A percentile compares a stretch with the other conserved stretches of the same genome.
These are phyloP conservation scores for Beauveria sp. DNA, from an alignment of 2,329 filamentous ascomycete genomes.

Conservation along the genomic window DNA sequence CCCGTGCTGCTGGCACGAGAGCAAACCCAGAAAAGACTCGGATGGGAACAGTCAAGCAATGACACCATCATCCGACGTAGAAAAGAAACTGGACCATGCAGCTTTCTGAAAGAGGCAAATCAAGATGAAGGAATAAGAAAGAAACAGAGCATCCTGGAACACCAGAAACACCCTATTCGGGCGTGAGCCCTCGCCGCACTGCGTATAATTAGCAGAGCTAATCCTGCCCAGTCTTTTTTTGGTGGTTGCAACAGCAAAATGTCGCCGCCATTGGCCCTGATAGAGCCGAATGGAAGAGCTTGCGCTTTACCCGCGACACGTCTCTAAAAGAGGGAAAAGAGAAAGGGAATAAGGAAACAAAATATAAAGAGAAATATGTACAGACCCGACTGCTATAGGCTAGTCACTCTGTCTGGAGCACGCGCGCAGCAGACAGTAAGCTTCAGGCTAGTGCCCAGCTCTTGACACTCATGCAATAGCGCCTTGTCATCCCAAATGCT, in stretches of 20 bases:
- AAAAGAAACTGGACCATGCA: neutral
- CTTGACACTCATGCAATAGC: constrained; percentile 77
- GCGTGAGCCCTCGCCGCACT: constrained; percentile 7
- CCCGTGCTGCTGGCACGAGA: neutral
- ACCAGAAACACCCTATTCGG: neutral
- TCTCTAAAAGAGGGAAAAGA: neutral
- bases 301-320: neutral
- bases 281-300: neutral
- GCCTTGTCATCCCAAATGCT: constrained; percentile 74
- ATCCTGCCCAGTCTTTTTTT: neutral
- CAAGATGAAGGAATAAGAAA: neutral
- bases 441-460: constrained; percentile 79
- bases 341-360: neutral
- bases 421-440: constrained; percentile 87
- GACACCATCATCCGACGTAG: neutral
- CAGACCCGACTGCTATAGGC: constrained; percentile 24
- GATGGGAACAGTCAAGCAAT: neutral
- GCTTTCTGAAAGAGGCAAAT: neutral
- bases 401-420: constrained; percentile 56
- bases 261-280: neutral
- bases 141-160: neutral
- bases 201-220: neutral
- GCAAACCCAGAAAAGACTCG: neutral
- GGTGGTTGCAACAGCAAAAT: neutral
- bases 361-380: neutral